phyloP scores from a whole-genome alignment of 1,284 basidiomycete species.

The Papiliotrema terrestris region DNA sequence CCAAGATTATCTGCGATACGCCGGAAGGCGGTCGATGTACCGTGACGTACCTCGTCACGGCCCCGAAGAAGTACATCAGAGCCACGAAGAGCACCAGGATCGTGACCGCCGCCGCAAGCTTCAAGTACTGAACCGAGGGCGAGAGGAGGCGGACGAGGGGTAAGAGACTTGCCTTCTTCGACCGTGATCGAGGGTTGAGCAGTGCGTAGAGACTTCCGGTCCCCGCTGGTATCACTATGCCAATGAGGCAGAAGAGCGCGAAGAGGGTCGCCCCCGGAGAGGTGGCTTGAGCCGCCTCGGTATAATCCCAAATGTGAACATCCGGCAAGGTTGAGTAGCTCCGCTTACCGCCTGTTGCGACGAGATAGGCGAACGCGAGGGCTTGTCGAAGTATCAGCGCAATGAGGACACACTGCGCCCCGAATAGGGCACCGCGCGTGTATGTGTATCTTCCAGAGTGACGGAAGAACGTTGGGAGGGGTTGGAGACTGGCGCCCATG shows the following conservation, averaged over 20 bases:
- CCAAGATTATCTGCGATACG: too few species aligned
- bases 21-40: too few species aligned
- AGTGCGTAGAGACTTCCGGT: not conserved
- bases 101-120: not conserved
- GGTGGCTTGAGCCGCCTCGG: not conserved
- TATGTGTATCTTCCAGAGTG: not conserved
- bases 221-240: not conserved
- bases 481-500: slow-evolving; percentile 3
- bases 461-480: not conserved
- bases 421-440: not conserved
- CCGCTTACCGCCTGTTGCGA: not conserved
- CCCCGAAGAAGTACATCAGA: slow-evolving; percentile 5
- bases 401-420: not conserved
- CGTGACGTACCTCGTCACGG: too few species aligned
- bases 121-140: not conserved
- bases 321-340: not conserved
- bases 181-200: not conserved
- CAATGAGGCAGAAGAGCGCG: not conserved
- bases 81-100: not conserved
- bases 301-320: not conserved
- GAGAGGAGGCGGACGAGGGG: not conserved
- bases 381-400: slow-evolving; percentile 6
- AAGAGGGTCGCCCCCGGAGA: not conserved
- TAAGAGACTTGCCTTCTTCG: too few species aligned
- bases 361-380: slow-evolving; percentile 4